Conservation (phyloP, 2,329 filamentous ascomycete species). For the Clonostachys byssicola region DNA sequence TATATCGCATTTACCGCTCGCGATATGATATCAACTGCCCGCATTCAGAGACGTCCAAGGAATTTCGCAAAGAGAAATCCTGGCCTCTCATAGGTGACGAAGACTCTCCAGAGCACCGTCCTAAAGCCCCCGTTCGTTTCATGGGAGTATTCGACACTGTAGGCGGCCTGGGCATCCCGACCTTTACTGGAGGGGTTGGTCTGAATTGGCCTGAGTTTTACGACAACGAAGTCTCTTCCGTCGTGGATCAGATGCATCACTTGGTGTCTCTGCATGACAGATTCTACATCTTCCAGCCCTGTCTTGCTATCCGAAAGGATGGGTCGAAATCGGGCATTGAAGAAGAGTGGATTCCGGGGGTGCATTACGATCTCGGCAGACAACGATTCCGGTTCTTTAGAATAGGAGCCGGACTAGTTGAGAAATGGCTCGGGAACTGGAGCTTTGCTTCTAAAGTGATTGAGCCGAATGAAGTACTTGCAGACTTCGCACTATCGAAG, state of each 20-base stretch:
- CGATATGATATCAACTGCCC: conserved; percentile 8
- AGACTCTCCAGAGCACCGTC: background rate
- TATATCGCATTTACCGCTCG: conserved; percentile 14
- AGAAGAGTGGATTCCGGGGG: conserved; percentile 13
- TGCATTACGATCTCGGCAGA: conserved; percentile 13
- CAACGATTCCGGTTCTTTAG: conserved; percentile 11
- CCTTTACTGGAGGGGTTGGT: conserved; percentile 10
- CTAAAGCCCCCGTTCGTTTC: conserved; percentile 11
- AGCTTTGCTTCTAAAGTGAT: conserved; percentile 9
- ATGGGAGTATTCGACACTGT: conserved; percentile 15
- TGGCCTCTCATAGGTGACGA: background rate
- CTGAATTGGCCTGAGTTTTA: conserved; percentile 15
- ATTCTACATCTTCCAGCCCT: conserved; percentile 11
- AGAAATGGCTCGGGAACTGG: conserved; percentile 18
- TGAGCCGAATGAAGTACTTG: conserved; percentile 11
- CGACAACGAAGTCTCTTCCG: conserved; percentile 14
- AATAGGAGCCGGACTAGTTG: conserved; percentile 10
- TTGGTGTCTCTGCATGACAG: conserved; percentile 11
- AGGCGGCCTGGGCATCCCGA: conserved; percentile 10
- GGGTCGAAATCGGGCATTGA: conserved; percentile 4
- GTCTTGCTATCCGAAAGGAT: conserved; percentile 6
- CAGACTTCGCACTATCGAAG: conserved; percentile 10
- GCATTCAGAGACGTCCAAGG: conserved; percentile 5
- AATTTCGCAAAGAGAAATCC: conserved; percentile 5
- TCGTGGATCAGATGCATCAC: conserved; percentile 14